A percentile compares a stretch with the other conserved stretches of the same genome.
Conservation (phyloP, 1,139 yeast genomes). For the Zygosaccharomyces sapae region DNA sequence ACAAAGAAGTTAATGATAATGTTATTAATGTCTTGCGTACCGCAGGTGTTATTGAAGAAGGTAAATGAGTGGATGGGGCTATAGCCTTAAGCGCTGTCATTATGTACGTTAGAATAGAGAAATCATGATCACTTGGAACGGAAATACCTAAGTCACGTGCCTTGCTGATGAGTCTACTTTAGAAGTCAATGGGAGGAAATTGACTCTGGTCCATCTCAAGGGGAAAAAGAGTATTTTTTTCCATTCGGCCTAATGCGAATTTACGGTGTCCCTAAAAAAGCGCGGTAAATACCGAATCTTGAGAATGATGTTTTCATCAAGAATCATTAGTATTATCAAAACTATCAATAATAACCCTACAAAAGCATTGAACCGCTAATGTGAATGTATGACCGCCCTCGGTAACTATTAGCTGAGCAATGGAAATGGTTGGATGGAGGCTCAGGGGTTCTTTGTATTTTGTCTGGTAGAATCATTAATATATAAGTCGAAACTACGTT, state of each 20-base stretch:
- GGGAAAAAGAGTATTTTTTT: background rate
- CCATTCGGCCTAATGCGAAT: slow-evolving; percentile 11
- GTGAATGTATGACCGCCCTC: background rate
- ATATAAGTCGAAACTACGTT: background rate
- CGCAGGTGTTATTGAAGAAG: slow-evolving; percentile 2
- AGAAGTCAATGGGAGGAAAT: too few species aligned
- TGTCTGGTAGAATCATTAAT: background rate
- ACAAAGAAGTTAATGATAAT: background rate
- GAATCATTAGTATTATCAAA: background rate
- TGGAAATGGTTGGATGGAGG: background rate
- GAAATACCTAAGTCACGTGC: background rate
- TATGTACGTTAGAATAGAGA: background rate
- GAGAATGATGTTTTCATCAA: background rate
- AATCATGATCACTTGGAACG: too few species aligned
- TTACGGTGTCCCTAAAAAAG: background rate
- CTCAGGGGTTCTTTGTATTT: background rate
- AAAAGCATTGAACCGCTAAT: background rate
- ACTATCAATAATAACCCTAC: background rate
- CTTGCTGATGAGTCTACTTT: too few species aligned
- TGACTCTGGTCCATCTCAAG: too few species aligned
- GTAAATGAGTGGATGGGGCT: background rate
- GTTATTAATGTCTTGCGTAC: slow-evolving; percentile 1
- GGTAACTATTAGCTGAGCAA: background rate
- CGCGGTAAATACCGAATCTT: background rate
- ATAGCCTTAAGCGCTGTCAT: background rate